phyloP scores from a whole-genome alignment of 108 stramenopile species.

The Ochromonas danica region DNA sequence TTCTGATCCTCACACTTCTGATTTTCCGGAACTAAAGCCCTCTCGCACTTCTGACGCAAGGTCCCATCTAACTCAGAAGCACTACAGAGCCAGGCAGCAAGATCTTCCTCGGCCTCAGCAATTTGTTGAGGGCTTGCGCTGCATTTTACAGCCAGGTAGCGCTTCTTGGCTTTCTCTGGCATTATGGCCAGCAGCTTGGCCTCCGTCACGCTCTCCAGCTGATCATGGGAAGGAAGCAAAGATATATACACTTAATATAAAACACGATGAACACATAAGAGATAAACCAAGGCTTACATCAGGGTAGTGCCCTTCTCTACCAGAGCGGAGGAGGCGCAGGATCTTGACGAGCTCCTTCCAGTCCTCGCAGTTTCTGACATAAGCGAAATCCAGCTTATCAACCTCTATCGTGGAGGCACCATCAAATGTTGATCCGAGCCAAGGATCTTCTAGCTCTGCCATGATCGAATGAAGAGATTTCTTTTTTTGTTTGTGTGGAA shows the following conservation, averaged over 20 bases:
- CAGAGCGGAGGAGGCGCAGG: slow-evolving; percentile 46
- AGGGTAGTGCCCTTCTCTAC: slow-evolving; percentile 59
- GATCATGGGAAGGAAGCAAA: slow-evolving; percentile 23
- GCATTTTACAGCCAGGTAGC: not conserved
- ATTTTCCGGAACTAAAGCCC: not conserved
- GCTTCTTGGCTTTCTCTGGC: slow-evolving; percentile 41
- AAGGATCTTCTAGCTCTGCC: not conserved
- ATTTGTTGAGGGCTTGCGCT: not conserved
- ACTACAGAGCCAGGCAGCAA: not conserved
- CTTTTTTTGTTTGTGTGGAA: no score
- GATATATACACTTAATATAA: slow-evolving; percentile 45
- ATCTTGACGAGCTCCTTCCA: slow-evolving; percentile 49
- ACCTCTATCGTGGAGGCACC: slow-evolving; percentile 36
- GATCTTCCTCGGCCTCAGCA: slow-evolving; percentile 20
- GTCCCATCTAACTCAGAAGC: not conserved
- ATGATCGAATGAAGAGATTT: no score
- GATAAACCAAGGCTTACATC: slow-evolving; percentile 49
- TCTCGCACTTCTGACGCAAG: not conserved
- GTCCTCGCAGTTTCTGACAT: slow-evolving; percentile 53
- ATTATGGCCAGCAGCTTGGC: slow-evolving; percentile 29
- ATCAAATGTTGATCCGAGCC: not conserved
- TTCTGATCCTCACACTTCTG: not conserved
- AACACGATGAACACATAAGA: slow-evolving; percentile 51
- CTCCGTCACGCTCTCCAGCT: slow-evolving; percentile 38
- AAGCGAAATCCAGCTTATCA: slow-evolving; percentile 71